phyloP scores from a whole-genome alignment of 176 grass and related monocot species.

The Raddia guianensis region DNA sequence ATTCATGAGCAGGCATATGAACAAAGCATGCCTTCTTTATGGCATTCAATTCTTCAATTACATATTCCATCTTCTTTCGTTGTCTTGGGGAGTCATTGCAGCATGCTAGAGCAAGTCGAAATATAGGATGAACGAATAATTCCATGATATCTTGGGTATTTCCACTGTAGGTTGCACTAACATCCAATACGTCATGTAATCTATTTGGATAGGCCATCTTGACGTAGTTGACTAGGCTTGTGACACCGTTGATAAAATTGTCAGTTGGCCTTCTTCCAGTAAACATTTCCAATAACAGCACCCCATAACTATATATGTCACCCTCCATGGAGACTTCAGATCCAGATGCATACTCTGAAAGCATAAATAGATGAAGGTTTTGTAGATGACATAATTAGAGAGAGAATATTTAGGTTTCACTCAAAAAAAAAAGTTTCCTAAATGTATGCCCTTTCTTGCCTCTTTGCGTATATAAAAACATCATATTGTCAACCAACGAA shows the following conservation, averaged over 20 bases:
- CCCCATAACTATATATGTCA: conserved; percentile 54
- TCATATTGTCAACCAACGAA: not conserved
- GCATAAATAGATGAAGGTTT: conserved; percentile 3
- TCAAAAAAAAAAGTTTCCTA: not conserved
- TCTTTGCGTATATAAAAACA: not conserved
- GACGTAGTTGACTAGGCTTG: conserved; percentile 40
- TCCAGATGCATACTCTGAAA: conserved; percentile 49
- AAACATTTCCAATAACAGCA: conserved; percentile 51
- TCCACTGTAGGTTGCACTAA: conserved; percentile 16
- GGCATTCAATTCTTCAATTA: conserved; percentile 22
- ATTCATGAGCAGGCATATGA: conserved; percentile 14
- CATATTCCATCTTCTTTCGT: conserved; percentile 23
- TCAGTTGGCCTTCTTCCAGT: conserved; percentile 51
- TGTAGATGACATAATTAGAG: not conserved
- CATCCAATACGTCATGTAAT: conserved; percentile 40
- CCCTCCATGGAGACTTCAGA: conserved; percentile 35
- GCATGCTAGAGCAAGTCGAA: conserved; percentile 23
- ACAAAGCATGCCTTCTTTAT: conserved; percentile 11
- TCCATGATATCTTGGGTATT: conserved; percentile 26
- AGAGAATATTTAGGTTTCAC: not conserved
- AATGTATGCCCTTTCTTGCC: not conserved
- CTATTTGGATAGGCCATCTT: conserved; percentile 36
- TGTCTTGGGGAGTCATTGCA: conserved; percentile 22
- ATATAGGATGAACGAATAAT: conserved; percentile 11
- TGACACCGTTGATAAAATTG: not conserved